Evolutionary conservation across 192 early-diverging fungal genomes (phyloP), one percentile per base, ranked within the genome.

Genomic region (Coemansia sp.): DNA sequence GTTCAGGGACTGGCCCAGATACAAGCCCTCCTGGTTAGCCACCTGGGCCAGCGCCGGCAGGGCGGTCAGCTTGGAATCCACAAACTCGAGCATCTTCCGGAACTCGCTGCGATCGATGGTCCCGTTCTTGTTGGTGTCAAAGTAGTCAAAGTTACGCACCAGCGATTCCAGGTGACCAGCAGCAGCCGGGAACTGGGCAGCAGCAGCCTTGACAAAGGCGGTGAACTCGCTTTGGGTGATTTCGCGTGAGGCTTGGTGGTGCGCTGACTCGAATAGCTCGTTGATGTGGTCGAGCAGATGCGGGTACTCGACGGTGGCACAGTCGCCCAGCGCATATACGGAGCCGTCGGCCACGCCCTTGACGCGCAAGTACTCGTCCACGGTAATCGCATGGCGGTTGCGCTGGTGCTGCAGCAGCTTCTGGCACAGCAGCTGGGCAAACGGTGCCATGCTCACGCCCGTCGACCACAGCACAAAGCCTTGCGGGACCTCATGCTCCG

Each of bases 11-110:
- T 71, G 60, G 36, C 88, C 90, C 54, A 97, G 62, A 70, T 93
- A 97, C 12, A 76, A 64, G 44, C 93, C 93, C 72, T 97, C 90
- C 53, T 93, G 84, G 38, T 81, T 80, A 14, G 94, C 94, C 10
- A 97, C 84, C 76, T 97, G 94, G 7, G 94, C 94, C 7, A 90
- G 90, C 10, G 90, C 82, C 20, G 91, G 92, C 37, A 93, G 71
- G 17, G 84, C 87, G 51, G 54, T 85, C 83, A 72, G 87, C 64
- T 68, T 78, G 63, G 61, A 51, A 37, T 78, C 75, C 14, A 78
- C 69, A 40, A 57, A 60, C 45, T 64, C 60, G 11, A 78, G 69
- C 75, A 78, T 78, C 15, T 38, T 26, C 2, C 56, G 15, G 54
- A 78, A 71, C 60, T 78, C 75, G 49, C 18, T 28, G 26, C 60